Evolutionary conservation across 257 asterid species (phyloP).

Genomic region (Gynochthodes officinalis): DNA sequence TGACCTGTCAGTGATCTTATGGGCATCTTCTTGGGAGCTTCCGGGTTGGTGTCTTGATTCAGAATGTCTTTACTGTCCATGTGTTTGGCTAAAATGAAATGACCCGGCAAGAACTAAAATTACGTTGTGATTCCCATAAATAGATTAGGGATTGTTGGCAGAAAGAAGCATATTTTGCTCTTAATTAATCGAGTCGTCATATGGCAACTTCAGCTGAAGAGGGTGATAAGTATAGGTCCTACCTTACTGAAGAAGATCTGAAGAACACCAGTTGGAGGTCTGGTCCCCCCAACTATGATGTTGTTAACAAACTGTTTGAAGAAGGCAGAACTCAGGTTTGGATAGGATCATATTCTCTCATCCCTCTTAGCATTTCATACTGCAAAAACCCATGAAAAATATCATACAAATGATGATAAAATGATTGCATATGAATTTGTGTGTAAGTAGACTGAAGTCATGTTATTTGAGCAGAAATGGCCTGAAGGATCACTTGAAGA

Average conservation of each 20-base stretch:
- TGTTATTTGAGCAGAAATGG: conserved; percentile 38
- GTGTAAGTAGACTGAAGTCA: too few relatives aligned
- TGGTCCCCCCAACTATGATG: conserved; percentile 76
- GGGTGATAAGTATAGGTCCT: conserved; percentile 53
- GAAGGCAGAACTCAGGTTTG: conserved; percentile 68
- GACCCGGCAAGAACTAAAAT: not conserved
- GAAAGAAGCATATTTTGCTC: not conserved
- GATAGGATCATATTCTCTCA: not conserved
- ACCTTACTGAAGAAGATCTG: conserved; percentile 55
- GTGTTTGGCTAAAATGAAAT: too few relatives aligned
- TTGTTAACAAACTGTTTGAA: conserved; percentile 67
- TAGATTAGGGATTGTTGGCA: not conserved
- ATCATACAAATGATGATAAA: too few relatives aligned
- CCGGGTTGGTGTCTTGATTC: too few relatives aligned
- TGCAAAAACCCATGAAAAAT: not conserved
- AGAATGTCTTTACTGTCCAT: too few relatives aligned
- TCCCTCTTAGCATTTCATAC: not conserved
- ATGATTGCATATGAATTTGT: too few relatives aligned
- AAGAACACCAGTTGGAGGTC: conserved; percentile 52
- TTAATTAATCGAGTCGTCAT: not conserved
- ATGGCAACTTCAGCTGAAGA: conserved; percentile 39
- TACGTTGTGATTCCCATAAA: not conserved
- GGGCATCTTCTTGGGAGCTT: too few relatives aligned
- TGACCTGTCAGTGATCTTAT: too few relatives aligned
- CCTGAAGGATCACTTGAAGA: conserved; percentile 54